A percentile compares a stretch with the other conserved stretches of the same genome.
Evolutionary conservation across 345 rosid species (phyloP).

Genomic region (Streptanthus diversifolius): DNA sequence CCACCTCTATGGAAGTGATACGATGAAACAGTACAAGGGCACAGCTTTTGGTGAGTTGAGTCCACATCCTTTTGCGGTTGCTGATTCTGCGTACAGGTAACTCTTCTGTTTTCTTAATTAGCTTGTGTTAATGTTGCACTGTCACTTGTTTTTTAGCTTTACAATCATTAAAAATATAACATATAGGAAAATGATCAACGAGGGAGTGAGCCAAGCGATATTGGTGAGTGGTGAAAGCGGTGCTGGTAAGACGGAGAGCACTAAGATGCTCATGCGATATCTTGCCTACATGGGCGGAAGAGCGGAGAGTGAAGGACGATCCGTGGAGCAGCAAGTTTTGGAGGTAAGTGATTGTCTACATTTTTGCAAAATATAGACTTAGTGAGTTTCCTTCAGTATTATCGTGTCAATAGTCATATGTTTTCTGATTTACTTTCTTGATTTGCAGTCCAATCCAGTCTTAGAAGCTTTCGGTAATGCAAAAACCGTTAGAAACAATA

Average conservation of each 20-base stretch:
- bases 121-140: constrained; percentile 2
- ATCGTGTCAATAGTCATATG: neutral
- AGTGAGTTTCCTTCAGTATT: neutral
- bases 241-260: constrained; percentile 98
- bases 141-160: constrained; percentile 1
- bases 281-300: constrained; percentile 97
- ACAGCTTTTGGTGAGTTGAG: constrained; percentile 78
- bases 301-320: constrained; percentile 65
- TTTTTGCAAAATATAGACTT: neutral
- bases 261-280: constrained; percentile 92
- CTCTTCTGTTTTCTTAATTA: neutral
- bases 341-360: constrained; percentile 50
- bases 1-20: constrained; percentile 71
- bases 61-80: constrained; percentile 97
- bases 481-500: constrained; percentile 93
- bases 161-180: constrained; percentile 6
- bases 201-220: constrained; percentile 82
- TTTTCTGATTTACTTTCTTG: constrained; percentile 10
- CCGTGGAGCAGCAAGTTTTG: constrained; percentile 95
- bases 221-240: constrained; percentile 99
- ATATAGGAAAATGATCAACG: constrained; percentile 85
- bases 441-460: constrained; percentile 91
- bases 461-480: constrained; percentile 99
- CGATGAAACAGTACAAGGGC: constrained; percentile 89
- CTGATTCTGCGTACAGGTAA: constrained; percentile 96